A percentile compares a stretch with the other conserved stretches of the same genome.
These are phyloP conservation scores for Pseudocercospora macadamiae DNA, from an alignment of 2,329 filamentous ascomycete species.

Conservation along the genomic window DNA sequence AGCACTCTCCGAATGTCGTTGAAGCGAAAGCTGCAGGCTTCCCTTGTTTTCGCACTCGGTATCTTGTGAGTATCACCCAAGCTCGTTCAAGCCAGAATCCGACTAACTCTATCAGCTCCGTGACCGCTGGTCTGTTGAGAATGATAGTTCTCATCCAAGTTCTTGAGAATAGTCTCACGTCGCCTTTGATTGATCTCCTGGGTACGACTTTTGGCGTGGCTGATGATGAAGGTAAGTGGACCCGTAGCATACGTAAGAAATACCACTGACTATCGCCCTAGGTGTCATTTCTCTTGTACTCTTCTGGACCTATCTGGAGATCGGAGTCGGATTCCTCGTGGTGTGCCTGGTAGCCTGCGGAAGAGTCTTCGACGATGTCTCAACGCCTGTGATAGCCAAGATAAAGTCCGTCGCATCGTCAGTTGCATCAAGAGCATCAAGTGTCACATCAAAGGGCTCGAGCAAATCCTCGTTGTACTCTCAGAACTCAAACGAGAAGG, in stretches of 20 bases:
- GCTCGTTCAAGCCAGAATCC: neutral
- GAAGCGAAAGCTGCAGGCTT: constrained; percentile 17
- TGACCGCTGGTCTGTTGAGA: constrained; percentile 19
- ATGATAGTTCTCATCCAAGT: constrained; percentile 18
- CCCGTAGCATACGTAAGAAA: too few relatives aligned
- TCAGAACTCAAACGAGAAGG: constrained; percentile 13
- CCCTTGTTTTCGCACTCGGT: constrained; percentile 18
- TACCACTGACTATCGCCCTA: too few relatives aligned
- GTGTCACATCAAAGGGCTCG: constrained; percentile 14
- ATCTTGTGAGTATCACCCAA: constrained; percentile 15
- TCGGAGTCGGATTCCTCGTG: constrained; percentile 22
- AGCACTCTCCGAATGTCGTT: constrained; percentile 14
- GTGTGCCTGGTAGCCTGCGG: constrained; percentile 19
- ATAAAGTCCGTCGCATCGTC: constrained; percentile 9
- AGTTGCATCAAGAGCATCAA: constrained; percentile 3
- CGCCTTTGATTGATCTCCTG: constrained; percentile 11
- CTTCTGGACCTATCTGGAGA: constrained; percentile 22
- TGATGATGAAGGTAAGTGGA: constrained; percentile 18
- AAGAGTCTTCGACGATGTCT: constrained; percentile 17
- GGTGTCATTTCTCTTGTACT: constrained; percentile 13
- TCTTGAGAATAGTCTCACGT: constrained; percentile 9
- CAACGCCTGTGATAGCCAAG: constrained; percentile 13
- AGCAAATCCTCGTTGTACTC: constrained; percentile 18
- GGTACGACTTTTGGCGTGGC: constrained; percentile 10
- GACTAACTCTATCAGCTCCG: constrained; percentile 10